Percentiles rank a stretch among this genome's conserved stretches.
Evolutionary conservation across 2,329 filamentous ascomycete species (phyloP).

Genomic region (Aspergillus novofumigatus): DNA sequence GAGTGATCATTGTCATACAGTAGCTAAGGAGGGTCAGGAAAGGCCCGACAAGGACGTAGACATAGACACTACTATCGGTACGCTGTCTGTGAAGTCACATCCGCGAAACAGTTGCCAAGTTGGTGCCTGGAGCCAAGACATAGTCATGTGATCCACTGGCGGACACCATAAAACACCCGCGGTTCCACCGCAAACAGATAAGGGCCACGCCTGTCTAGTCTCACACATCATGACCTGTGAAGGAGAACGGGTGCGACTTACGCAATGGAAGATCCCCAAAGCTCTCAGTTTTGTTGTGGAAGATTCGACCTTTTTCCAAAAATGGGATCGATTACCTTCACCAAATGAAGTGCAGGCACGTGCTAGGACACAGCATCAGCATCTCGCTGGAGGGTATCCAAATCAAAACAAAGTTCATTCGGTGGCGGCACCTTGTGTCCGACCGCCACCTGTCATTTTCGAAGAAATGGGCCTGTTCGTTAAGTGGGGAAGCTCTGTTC

Average conservation of each 20-base stretch:
- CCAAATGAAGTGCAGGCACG: constrained; percentile 14
- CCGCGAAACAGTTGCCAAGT: too few relatives aligned
- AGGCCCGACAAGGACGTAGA: background rate
- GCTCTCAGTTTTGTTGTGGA: constrained; percentile 13
- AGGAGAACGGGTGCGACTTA: constrained; percentile 4
- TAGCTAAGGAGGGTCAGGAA: background rate
- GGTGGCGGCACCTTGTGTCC: constrained; percentile 3
- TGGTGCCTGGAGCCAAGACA: too few relatives aligned
- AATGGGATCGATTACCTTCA: constrained; percentile 16
- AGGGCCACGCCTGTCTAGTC: background rate
- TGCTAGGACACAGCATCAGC: constrained; percentile 5
- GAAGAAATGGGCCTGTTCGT: constrained; percentile 29
- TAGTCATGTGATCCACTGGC: too few relatives aligned
- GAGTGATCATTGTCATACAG: background rate
- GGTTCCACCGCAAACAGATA: background rate
- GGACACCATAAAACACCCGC: background rate
- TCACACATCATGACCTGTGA: background rate
- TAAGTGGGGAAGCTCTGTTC: constrained; percentile 27
- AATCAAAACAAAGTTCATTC: constrained; percentile 9
- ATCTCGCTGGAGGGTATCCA: constrained; percentile 10
- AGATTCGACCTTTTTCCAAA: constrained; percentile 18
- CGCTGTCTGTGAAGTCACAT: too few relatives aligned
- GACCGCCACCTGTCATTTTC: constrained; percentile 24
- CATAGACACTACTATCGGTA: background rate
- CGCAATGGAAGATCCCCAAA: constrained; percentile 11